Percentiles rank a stretch among this genome's conserved stretches.
These are phyloP conservation scores for Auricularia heimuer DNA, from an alignment of 768 basidiomycete genomes.

Conservation along the genomic window DNA sequence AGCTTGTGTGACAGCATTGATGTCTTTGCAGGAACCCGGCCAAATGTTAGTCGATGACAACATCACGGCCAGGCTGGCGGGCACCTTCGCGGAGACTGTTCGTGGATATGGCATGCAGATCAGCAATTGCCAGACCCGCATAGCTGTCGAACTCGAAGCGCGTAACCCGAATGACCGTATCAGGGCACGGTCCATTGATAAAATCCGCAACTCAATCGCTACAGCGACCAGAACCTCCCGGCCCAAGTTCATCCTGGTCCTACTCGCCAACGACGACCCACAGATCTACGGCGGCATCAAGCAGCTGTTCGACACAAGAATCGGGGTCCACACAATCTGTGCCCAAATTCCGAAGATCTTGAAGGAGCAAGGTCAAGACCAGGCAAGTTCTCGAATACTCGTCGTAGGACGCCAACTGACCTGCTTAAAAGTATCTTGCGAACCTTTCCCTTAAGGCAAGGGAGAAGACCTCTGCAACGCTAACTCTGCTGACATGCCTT, in stretches of 20 bases:
- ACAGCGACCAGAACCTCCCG: conserved; percentile 4
- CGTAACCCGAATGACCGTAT: conserved; percentile 39
- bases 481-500: conserved; percentile 35
- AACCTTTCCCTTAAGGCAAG: conserved; percentile 25
- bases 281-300: conserved; percentile 77
- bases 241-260: conserved; percentile 59
- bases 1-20: too few relatives aligned
- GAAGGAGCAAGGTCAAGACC: conserved; percentile 49
- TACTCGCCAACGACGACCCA: conserved; percentile 59
- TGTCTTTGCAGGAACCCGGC: too few relatives aligned
- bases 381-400: too few relatives aligned
- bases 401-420: too few relatives aligned
- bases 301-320: conserved; percentile 58
- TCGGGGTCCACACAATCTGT: conserved; percentile 64
- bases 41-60: too few relatives aligned
- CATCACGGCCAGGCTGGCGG: neutral
- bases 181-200: conserved; percentile 37
- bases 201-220: conserved; percentile 32
- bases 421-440: conserved; percentile 48
- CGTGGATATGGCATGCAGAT: neutral
- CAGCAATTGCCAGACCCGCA: neutral
- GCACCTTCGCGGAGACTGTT: neutral
- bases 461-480: neutral
- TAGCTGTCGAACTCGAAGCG: neutral
- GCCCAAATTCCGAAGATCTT: conserved; percentile 63